Percentiles rank a stretch among this genome's conserved stretches.
Evolutionary conservation across 805 yeast species (phyloP).

Genomic region (Metschnikowia proteae): DNA sequence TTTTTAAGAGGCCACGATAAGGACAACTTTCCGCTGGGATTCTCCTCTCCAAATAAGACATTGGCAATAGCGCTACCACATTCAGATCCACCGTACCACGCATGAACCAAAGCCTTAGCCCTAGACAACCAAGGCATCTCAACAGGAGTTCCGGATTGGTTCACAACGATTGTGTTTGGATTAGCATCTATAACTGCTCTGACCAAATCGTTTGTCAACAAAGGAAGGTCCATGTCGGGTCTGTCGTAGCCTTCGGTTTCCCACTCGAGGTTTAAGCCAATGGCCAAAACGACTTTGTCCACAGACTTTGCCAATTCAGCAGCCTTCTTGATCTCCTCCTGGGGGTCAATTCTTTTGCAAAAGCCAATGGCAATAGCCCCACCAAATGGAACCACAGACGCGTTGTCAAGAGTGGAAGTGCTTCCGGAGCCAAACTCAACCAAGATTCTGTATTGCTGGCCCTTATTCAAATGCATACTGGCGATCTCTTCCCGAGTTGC

Average conservation of each 20-base stretch:
- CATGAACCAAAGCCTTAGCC: slow-evolving; percentile 45
- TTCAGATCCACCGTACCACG: slow-evolving; percentile 59
- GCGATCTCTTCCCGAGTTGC: slow-evolving; percentile 12
- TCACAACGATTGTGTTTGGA: slow-evolving; percentile 49
- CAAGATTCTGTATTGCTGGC: slow-evolving; percentile 6
- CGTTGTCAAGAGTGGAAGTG: slow-evolving; percentile 10
- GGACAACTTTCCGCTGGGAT: slow-evolving; percentile 59
- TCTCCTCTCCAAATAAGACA: slow-evolving; percentile 54
- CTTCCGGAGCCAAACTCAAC: slow-evolving; percentile 12
- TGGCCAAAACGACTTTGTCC: slow-evolving; percentile 50
- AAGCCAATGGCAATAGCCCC: slow-evolving; percentile 22
- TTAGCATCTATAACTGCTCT: slow-evolving; percentile 44
- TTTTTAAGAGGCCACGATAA: slow-evolving; percentile 50
- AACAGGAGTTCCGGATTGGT: slow-evolving; percentile 62
- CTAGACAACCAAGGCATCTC: slow-evolving; percentile 50
- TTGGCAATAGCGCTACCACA: slow-evolving; percentile 58
- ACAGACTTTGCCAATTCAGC: slow-evolving; percentile 45
- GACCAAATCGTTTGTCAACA: slow-evolving; percentile 43
- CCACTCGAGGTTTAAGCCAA: slow-evolving; percentile 54
- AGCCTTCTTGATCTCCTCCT: slow-evolving; percentile 34
- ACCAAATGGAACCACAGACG: slow-evolving; percentile 27
- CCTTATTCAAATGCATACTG: slow-evolving; percentile 8
- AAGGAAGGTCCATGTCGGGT: slow-evolving; percentile 48
- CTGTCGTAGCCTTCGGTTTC: slow-evolving; percentile 62
- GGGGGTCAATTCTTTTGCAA: slow-evolving; percentile 20